Conservation (phyloP, 2,329 filamentous ascomycete species). For the Plectosphaerella cucumerina region DNA sequence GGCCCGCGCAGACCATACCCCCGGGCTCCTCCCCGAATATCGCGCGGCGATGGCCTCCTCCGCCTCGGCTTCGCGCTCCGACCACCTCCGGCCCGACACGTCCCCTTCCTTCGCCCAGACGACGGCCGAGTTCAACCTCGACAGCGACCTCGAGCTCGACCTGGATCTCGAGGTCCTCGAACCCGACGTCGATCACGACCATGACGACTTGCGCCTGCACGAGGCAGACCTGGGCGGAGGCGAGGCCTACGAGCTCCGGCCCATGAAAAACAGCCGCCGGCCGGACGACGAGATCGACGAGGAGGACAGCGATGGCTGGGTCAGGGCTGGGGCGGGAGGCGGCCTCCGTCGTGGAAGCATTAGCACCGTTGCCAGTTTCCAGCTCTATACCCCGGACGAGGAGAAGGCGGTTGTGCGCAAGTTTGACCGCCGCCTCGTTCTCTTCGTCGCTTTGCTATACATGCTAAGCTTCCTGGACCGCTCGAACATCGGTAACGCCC, state of each 20-base stretch:
- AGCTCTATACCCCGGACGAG: slow-evolving; percentile 59
- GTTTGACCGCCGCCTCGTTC: slow-evolving; percentile 72
- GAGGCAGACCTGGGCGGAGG: slow-evolving; percentile 20
- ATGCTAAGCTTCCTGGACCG: slow-evolving; percentile 82
- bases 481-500: slow-evolving; percentile 66
- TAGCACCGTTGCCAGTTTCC: slow-evolving; percentile 30
- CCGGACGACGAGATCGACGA: slow-evolving; percentile 7
- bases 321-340: slow-evolving; percentile 10
- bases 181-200: slow-evolving; percentile 13
- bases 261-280: neutral
- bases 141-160: slow-evolving; percentile 25
- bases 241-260: slow-evolving; percentile 27
- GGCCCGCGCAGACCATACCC: too few species aligned
- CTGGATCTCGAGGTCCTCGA: slow-evolving; percentile 11
- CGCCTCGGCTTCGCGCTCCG: neutral
- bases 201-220: slow-evolving; percentile 19
- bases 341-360: slow-evolving; percentile 17
- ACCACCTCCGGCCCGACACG: slow-evolving; percentile 12
- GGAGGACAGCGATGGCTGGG: slow-evolving; percentile 4
- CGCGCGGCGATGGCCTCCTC: slow-evolving; percentile 4
- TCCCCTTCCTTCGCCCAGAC: slow-evolving; percentile 35
- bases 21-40: too few species aligned
- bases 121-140: slow-evolving; percentile 29
- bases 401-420: slow-evolving; percentile 67
- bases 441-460: slow-evolving; percentile 79